A percentile compares a stretch with the other conserved stretches of the same genome.
Conservation (phyloP, 1,284 basidiomycete species). For the Puccinia coronata region DNA sequence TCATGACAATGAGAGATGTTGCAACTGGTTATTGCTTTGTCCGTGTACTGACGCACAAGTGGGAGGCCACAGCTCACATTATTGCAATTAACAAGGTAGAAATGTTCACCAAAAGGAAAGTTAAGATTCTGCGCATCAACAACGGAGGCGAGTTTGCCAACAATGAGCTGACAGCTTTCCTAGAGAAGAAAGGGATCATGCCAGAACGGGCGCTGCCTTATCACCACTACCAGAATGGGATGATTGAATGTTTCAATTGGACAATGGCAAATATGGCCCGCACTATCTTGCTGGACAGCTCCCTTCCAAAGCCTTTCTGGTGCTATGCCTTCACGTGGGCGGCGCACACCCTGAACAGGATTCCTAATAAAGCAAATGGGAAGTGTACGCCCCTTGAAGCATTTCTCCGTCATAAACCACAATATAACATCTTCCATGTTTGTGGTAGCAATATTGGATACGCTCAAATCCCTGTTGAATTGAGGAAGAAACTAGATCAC, state of each 20-base stretch:
- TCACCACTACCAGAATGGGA: conserved; percentile 12
- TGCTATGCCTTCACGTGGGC: not conserved
- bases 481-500: not conserved
- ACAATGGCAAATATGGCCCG: not conserved
- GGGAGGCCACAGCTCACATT: too few species aligned
- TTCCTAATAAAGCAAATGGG: not conserved
- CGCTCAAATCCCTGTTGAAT: not conserved
- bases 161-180: too few species aligned
- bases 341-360: not conserved
- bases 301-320: not conserved
- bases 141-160: too few species aligned
- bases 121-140: too few species aligned
- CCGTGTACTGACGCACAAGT: too few species aligned
- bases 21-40: too few species aligned
- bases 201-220: not conserved
- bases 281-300: not conserved
- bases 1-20: too few species aligned
- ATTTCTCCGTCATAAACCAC: not conserved
- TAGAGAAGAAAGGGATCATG: not conserved
- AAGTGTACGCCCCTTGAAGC: not conserved
- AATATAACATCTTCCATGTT: not conserved
- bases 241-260: conserved; percentile 13
- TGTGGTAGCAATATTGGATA: not conserved
- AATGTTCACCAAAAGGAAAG: too few species aligned
- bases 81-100: too few species aligned